Percentiles rank a stretch among this genome's conserved stretches.
phyloP scores from a whole-genome alignment of 2,329 filamentous ascomycete genomes.

The Massarina eburnea region DNA sequence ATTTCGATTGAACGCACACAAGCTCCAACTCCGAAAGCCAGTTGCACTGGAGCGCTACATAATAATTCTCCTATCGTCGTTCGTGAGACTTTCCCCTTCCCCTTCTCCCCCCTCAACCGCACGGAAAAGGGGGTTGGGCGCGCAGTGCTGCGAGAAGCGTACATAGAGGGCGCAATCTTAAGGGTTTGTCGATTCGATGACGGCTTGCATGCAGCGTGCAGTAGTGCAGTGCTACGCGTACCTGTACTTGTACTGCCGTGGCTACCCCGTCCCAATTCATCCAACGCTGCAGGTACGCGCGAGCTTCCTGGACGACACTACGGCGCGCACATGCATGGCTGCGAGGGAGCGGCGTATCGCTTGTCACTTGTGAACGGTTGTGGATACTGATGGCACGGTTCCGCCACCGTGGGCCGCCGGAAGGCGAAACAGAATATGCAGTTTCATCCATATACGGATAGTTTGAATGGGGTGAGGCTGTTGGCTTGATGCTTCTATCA shows the following conservation, averaged over 20 bases:
- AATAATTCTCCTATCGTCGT: too few species aligned
- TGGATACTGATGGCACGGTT: too few species aligned
- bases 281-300: slow-evolving; percentile 11
- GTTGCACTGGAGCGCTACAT: too few species aligned
- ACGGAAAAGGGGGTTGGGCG: slow-evolving; percentile 3
- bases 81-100: background rate
- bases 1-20: background rate
- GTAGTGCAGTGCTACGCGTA: background rate
- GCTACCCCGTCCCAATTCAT: too few species aligned
- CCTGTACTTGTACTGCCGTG: background rate
- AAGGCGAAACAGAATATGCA: too few species aligned
- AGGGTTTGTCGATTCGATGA: background rate
- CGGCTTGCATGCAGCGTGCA: slow-evolving; percentile 2
- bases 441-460: too few species aligned
- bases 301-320: too few species aligned
- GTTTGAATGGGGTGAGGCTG: too few species aligned
- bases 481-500: background rate
- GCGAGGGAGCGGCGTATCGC: too few species aligned
- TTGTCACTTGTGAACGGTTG: too few species aligned
- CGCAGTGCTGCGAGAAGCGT: background rate
- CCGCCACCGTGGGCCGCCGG: too few species aligned
- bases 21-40: slow-evolving; percentile 3
- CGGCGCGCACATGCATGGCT: too few species aligned
- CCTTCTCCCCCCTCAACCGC: background rate
- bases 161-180: background rate